Percentiles rank a stretch among this genome's conserved stretches.
These are phyloP conservation scores for Barnettozyma hawaiiensis DNA, from an alignment of 1,139 yeast species.

Conservation along the genomic window DNA sequence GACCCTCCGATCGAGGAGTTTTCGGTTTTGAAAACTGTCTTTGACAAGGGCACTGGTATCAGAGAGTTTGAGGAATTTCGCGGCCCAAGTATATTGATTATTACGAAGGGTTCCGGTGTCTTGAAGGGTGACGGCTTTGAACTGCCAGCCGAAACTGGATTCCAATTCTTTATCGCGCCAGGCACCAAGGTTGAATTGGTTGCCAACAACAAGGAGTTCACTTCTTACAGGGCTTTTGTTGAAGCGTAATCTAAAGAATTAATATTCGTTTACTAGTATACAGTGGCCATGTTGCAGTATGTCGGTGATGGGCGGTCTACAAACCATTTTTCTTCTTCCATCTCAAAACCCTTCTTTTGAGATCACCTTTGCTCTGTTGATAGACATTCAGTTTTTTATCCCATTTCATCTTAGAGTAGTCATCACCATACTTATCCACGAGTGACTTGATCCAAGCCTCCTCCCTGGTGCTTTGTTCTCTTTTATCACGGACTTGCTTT, in stretches of 20 bases:
- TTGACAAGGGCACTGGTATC: constrained; percentile 39
- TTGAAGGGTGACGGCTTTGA: constrained; percentile 42
- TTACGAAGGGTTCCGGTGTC: constrained; percentile 74
- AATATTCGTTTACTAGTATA: constrained; percentile 4
- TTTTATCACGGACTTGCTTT: constrained; percentile 46
- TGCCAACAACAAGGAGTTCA: constrained; percentile 51
- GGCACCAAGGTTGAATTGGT: constrained; percentile 55
- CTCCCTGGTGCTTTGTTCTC: constrained; percentile 69
- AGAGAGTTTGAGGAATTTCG: constrained; percentile 51
- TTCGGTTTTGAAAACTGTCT: constrained; percentile 76
- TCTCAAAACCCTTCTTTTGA: constrained; percentile 58
- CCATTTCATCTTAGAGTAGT: constrained; percentile 87
- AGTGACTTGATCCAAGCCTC: constrained; percentile 62
- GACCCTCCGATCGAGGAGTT: constrained; percentile 98
- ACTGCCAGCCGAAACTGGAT: constrained; percentile 55
- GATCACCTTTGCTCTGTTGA: constrained; percentile 83
- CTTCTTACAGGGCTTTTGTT: constrained; percentile 82
- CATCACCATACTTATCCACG: constrained; percentile 77
- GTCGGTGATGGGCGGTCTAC: constrained; percentile 4
- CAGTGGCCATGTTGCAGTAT: neutral
- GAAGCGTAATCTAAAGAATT: constrained; percentile 36
- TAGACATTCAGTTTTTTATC: constrained; percentile 77
- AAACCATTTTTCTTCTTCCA: constrained; percentile 51
- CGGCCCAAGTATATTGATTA: constrained; percentile 87
- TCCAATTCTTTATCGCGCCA: constrained; percentile 82